Base-by-base conservation (phyloP, 148 eudicot genomes). In the Vaccinium darrowii region DNA sequence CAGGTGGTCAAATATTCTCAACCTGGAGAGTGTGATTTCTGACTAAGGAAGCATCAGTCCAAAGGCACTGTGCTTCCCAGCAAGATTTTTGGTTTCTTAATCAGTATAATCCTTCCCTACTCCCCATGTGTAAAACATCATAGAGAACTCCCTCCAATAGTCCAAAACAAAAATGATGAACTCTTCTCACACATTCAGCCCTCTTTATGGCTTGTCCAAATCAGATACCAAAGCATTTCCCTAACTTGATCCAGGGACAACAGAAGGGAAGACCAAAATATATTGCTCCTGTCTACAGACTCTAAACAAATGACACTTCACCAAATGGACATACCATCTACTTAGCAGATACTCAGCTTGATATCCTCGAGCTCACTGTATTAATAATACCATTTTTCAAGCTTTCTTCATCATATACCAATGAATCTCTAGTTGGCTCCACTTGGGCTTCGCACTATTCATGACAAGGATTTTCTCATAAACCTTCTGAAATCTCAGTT, bases 131-230 rank as follows among this genome's bases (percentile, higher is more conserved):
- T 47, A 60, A 60, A 23, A 21, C 54, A 30, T 54, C 81, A 79
- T 27, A 54, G 50, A 30, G 21, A 79, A 79, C 71, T 58, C 30
- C 82, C 10, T 58, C 7, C 62, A 58, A 57, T 43, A 62, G 62
- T 43, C 30, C 51, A 33, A 47, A 18, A n/a, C 53, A 23, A 36
- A 81, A 43, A 39, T 39, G 54, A 60, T 39, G 43, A 81, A 7
- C 83, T 36, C 52, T 80, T 60, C 67, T 60, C 82, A 80, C 60
- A 63, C 82, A 49, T 50, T 50, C 51, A 19, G 51, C 14, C 53
- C 71, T 43, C 79, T 51, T 39, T 36, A n/a, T 5, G 25, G 39
- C 23, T 23, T 81, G 25, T 43, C 16, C 52, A 81, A 14, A 62
- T 81, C 74, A 81, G 27, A 3, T 14, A 58, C 71, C 36, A 62